Evolutionary conservation across 164 flowering plant species (phyloP), one percentile per base, ranked within the genome.

Genomic region (Macadamia integrifolia): DNA sequence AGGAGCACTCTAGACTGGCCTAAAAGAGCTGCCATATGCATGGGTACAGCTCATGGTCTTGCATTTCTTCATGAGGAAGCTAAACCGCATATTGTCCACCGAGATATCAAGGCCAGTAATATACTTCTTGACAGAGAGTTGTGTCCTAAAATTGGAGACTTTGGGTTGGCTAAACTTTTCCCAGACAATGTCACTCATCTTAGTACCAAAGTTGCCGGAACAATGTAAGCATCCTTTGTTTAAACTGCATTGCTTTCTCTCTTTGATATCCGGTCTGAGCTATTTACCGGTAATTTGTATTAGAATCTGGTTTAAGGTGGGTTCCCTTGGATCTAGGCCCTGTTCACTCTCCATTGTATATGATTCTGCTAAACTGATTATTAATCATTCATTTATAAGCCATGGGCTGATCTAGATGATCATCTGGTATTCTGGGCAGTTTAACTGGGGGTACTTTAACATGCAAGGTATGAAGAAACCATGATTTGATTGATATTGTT

Each of bases 71-170:
- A 92, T 60, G 96, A 92, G 66, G 93, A 88, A 73, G 82, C 84
- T 15, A 80, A 80, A 49, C 89, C 90, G 11, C 77, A 70, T 23
- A 82, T 92, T 63, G 92, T 92, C 50, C 96, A 90, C 75, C 78
- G 96, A 64, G 98, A 92, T 74, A 88, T 92, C 62, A 89, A 92
- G 74, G 95, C 95, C 42, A 89, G 97, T 71, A 88, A 92, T 71
- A 71, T 92, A 71, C 96, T 92, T 77, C 89, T 92, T 58, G 98
- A 87, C 62, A 73, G 67, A 68, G 78, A 81, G 60, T 80, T 86
- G 57, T 73, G 65, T 69, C 94, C 98, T 42, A 92, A 88, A 77
- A 92, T 92, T 17, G 91, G 96, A 69, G 98, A 92, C 76, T 92
- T 92, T 76, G 98, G 98, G 23, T 77, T 92, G 48, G 98, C 96